A percentile compares a stretch with the other conserved stretches of the same genome.
Conservation (phyloP, 2,329 filamentous ascomycete genomes). For the Fusarium compactum region DNA sequence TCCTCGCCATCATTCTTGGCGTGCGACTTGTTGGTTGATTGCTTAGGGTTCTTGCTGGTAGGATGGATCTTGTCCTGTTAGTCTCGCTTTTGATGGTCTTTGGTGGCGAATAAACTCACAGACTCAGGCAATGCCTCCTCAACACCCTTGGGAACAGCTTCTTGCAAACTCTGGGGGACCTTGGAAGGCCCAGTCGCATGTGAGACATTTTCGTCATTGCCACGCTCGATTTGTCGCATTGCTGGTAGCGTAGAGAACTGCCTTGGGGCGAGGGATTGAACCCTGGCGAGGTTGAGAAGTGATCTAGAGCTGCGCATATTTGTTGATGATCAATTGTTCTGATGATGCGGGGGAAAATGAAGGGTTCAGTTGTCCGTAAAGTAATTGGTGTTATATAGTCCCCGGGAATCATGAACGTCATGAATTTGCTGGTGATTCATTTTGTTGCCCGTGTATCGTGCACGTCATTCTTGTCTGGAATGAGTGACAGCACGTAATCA, state of each 20-base stretch:
- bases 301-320: background rate
- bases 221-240: constrained; percentile 14
- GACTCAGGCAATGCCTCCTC: constrained; percentile 37
- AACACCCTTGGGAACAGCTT: constrained; percentile 20
- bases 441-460: background rate
- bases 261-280: background rate
- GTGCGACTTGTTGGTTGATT: constrained; percentile 39
- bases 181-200: constrained; percentile 35
- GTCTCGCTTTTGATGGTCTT: background rate
- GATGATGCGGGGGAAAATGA: accelerated
- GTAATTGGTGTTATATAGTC: background rate
- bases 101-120: background rate
- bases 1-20: constrained; percentile 38
- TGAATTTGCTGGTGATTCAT: background rate
- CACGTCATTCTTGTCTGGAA: background rate
- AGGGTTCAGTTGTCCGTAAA: accelerated
- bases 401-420: background rate
- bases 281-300: background rate
- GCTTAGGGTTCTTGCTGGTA: constrained; percentile 23
- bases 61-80: constrained; percentile 34
- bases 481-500: background rate
- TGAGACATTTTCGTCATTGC: constrained; percentile 10
- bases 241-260: constrained; percentile 6
- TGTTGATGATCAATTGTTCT: background rate
- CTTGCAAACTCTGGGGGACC: constrained; percentile 24